Evolutionary conservation across 495 filamentous ascomycete species (phyloP).

Genomic region (Daldinia concentrica): DNA sequence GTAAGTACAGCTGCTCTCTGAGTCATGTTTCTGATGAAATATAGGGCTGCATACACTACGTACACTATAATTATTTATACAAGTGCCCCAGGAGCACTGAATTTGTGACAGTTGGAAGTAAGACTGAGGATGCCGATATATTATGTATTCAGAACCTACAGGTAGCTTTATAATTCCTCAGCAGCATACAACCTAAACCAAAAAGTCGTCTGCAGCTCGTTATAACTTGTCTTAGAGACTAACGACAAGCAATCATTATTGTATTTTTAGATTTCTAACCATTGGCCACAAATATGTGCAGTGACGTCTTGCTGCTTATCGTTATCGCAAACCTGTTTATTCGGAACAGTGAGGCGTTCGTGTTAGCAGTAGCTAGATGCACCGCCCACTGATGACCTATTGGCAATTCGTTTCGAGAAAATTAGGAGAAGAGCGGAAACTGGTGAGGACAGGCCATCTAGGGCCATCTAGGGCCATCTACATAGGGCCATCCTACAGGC

Average conservation of each 20-base stretch:
- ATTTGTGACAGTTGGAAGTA: too few relatives aligned
- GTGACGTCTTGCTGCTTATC: conserved; percentile 26
- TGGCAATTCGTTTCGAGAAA: neutral
- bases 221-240: neutral
- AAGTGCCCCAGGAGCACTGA: neutral
- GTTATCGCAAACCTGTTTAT: conserved; percentile 16
- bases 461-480: too few relatives aligned
- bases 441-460: neutral
- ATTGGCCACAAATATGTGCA: conserved; percentile 5
- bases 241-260: neutral
- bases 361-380: neutral
- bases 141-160: too few relatives aligned
- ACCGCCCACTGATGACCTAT: neutral
- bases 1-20: neutral
- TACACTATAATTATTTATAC: neutral
- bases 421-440: neutral
- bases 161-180: neutral
- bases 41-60: neutral
- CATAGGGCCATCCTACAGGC: neutral
- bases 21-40: neutral
- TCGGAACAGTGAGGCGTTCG: neutral
- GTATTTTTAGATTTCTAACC: neutral
- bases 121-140: too few relatives aligned
- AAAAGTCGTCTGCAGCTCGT: neutral
- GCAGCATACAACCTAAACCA: neutral